Base-by-base conservation (phyloP, 116 monocot genomes). In the Dioscorea cayenensis region DNA sequence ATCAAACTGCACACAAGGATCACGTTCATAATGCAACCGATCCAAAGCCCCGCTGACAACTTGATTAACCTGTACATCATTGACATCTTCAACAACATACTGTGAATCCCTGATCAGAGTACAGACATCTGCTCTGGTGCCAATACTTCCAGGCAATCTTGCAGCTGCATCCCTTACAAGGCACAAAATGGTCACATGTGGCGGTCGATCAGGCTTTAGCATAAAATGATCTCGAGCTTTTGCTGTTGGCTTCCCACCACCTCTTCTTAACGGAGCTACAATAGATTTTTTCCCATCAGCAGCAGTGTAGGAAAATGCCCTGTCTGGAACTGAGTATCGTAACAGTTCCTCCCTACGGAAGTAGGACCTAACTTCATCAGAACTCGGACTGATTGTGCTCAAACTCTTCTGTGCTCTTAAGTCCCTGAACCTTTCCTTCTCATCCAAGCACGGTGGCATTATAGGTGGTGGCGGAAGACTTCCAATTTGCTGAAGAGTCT, bases 21-120 rank as follows among this genome's bases (percentile, higher is more conserved):
- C 97, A 49, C 84, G 84, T 69, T 97, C 93, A 80, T 97, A 97
- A 77, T 97, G 97, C 84, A 97, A 77, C 49, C 97, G 74, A 59
- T 97, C 97, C 28, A 97, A 70, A 71, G 96, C 96, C 29, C 96
- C 96, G 80, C 96, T 96, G 16, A 96, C 96, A 65, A 96, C 88
- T 69, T 86, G 86, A 67, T 88, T 92, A 55, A 96, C 67, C 76
- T 96, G 82, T 36, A 79, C 73, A 78, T 96, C 92, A 13, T 86
- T 60, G n/a, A 92, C 84, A 55, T 90, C 86, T 71, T 92, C 90
- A 65, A 90, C 87, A 64, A 92, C 79, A 60, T 84, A 96, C 60
- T 92, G 96, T 23, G 96, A 96, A 75, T 96, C 96, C 72, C 90
- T 85, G 29, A 96, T 82, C 49, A 96, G 72, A 60, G 92, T 87